These are phyloP conservation scores for Scutellaria barbata DNA, from an alignment of 257 asterid species.

Conservation along the genomic window DNA sequence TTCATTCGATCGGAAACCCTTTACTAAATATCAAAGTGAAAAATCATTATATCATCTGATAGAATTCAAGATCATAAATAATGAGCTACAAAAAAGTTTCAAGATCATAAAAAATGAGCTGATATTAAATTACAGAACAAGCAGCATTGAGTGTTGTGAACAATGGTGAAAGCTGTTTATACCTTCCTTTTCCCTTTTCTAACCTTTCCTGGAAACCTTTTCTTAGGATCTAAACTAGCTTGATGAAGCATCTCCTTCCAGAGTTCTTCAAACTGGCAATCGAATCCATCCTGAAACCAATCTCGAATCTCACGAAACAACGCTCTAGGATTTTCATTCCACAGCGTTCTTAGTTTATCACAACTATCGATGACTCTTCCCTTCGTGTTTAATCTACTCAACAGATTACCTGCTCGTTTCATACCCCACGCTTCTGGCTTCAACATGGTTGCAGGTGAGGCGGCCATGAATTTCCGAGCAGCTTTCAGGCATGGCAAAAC, in stretches of 20 bases:
- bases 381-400: conserved; percentile 51
- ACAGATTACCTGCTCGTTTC: conserved; percentile 68
- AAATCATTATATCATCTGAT: not conserved
- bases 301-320: conserved; percentile 59
- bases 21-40: too few relatives aligned
- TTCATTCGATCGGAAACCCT: too few relatives aligned
- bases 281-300: conserved; percentile 77
- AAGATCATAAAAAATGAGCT: too few relatives aligned
- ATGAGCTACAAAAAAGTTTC: not conserved
- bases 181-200: conserved; percentile 43
- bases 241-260: conserved; percentile 63
- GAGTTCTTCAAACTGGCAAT: conserved; percentile 45
- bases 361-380: conserved; percentile 57
- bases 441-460: conserved; percentile 69
- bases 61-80: not conserved
- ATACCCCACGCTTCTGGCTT: conserved; percentile 74
- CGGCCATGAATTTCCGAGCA: conserved; percentile 55
- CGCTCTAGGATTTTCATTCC: conserved; percentile 58
- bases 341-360: conserved; percentile 50
- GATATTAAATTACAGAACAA: too few relatives aligned
- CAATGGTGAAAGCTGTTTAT: not conserved
- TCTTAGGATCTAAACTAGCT: conserved; percentile 41
- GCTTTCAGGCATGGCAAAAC: conserved; percentile 75
- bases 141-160: not conserved
- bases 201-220: conserved; percentile 43